Base-by-base conservation (phyloP, 2,329 filamentous ascomycete species). In the Aspergillus vadensis region DNA sequence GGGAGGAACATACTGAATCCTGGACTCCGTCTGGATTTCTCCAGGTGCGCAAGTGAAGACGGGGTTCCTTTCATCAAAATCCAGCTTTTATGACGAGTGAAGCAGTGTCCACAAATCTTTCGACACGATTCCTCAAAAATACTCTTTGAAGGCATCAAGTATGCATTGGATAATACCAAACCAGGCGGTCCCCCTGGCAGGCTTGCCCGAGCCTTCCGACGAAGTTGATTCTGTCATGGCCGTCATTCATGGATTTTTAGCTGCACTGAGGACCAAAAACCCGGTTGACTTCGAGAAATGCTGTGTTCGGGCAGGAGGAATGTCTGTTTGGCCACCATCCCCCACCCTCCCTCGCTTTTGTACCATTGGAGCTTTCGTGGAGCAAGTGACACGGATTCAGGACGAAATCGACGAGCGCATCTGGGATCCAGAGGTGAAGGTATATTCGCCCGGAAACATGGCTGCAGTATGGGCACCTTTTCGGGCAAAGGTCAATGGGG, bases 391-490 rank as follows among this genome's bases (percentile, higher is more conserved):
- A 0, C 65, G 65, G 10, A 57, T 75, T 12, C 61, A 67, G 55
- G 71, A 70, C 25, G 69, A 72, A n/a, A 72, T 75, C 44, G 63
- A 75, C 27, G 74, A 76, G 61, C 68, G 69, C 1, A 75, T 74
- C 36, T 75, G 72, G 72, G 67, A 74, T 44, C 71, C 71, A 1
- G 70, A 74, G 48, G 71, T 76, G 15, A 74, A 71, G 59, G 63
- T 75, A 1, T 65, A 72, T 14, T 70, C 69, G 43, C 54, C 53
- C 2, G 70, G 70, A 8, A 71, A 71, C 61, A 53, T 75, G 27
- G 72, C 72, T 12, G 66, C 70, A 6, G 72, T 74, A 27, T 76
- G 72, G 74, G 74, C 72, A 8, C 72, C 73, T 12, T 75, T 76
- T 51, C 65, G 72, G 54, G 69, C 71, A 30, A 75, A 73, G 61